Evolutionary conservation across 2,329 filamentous ascomycete species (phyloP), one percentile per base, ranked within the genome.

Genomic region (Cordyceps tenuipes): DNA sequence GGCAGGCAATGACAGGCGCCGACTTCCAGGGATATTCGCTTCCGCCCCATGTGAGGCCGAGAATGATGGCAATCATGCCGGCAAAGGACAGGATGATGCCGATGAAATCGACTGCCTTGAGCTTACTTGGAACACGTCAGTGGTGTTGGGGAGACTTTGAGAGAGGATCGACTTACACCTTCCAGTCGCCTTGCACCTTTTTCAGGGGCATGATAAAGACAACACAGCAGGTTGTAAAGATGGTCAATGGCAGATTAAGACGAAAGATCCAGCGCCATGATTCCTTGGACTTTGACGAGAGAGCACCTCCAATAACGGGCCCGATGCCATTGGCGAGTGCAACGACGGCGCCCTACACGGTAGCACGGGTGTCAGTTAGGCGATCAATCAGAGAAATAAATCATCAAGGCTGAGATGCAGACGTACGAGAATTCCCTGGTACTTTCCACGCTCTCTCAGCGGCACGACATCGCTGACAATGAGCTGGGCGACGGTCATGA

Each of bases 401-500:
- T n/a, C n/a, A n/a, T n/a, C 3, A 13, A 7, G 10, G 3, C 8
- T 0, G 26, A 15, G 7, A 1, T 2, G 43, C 39, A 39, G 31
- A 60, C 69, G 60, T 61, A 75, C 81, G 63, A 79, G 59, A 60
- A 76, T 72, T 0, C 88, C 88, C 69, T 91, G 89, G 80, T 87
- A 92, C 19, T 87, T 80, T 0, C 88, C 89, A 60, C 88, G 76
- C 61, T 90, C 82, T 5, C 87, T 77, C 23, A 91, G 74, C 0
- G 87, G 81, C 1, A 91, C 81, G 13, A 90, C 78, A 69, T 92
- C 89, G 63, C 83, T 87, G 65, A 91, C 74, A 61, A 91, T 75
- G 43, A 91, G 86, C 58, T 80, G 83, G 9, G 86, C 84, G 49
- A 90, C 83, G 0, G 86, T 86, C 52, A 84, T 86, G 78, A 90